Base-by-base conservation (phyloP, 1,284 basidiomycete species). In the Anthracocystis panici-leucophaei region DNA sequence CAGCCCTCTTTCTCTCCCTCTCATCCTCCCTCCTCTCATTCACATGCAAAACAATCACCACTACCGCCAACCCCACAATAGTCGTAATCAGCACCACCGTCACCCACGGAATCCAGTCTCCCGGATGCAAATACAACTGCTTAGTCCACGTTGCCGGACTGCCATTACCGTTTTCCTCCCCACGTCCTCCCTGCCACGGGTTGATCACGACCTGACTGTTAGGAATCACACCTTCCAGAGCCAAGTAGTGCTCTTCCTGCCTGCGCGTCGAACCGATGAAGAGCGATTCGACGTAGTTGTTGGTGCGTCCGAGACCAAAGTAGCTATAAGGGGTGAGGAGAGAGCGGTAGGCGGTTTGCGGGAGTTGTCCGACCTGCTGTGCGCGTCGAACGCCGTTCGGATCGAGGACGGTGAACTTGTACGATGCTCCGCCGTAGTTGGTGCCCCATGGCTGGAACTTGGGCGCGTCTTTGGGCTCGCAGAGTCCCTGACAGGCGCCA, bases 21-120 rank as follows among this genome's bases (percentile, higher is more conserved):
- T 98, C 95, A 84, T 97, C 95, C 84, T 96, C 95, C 71, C 92
- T 89, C 75, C 96, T 95, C 86, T 99, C 96, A 79, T 92, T 93
- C 79, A 95, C 83, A 87, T 97, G 94, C 79, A 99, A 85, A 57
- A 93, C 90, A 46, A 95, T 88, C 52, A 97, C 94, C 51, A 97
- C 92, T 18, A 90, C 87, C 0, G 91, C 93, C 46, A 99, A 87
- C 40, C 93, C 83, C 1, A 90, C 80, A 46, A 92, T 93, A 3
- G 92, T 90, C 1, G 89, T 90, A 3, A 94, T 87, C 0, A 97
- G 91, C 0, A 92, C 93, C 44, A 94, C 86, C 4, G 92, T 95
- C 12, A 99, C 97, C 93, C 92, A 96, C 1, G 94, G 94, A 74
- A 98, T 94, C 95, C 96, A 99, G 78, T 95, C 93, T 16, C 95